Evolutionary conservation across 2,329 filamentous ascomycete species (phyloP).

Genomic region (Ceratocystis variospora): DNA sequence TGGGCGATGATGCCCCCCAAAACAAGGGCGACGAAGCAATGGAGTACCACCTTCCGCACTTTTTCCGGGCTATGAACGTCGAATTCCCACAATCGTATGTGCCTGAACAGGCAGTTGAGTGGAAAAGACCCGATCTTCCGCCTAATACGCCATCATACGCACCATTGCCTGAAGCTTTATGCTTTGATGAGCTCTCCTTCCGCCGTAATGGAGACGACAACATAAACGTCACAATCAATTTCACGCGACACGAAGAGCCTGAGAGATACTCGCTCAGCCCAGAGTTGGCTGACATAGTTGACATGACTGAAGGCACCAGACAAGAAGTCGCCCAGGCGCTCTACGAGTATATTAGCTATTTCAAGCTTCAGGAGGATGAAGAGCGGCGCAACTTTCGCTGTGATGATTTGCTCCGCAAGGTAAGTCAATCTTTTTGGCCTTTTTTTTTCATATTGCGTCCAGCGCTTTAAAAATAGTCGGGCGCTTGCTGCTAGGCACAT

Average conservation of each 20-base stretch:
- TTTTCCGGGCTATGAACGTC: conserved; percentile 67
- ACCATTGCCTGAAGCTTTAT: conserved; percentile 47
- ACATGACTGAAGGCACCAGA: conserved; percentile 74
- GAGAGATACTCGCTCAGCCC: conserved; percentile 73
- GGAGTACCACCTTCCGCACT: conserved; percentile 48
- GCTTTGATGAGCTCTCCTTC: conserved; percentile 86
- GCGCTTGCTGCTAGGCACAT: too few relatives aligned
- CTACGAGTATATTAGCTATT: conserved; percentile 86
- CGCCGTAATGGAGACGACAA: conserved; percentile 88
- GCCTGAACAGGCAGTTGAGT: conserved; percentile 54
- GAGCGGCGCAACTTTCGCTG: conserved; percentile 88
- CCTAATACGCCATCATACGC: conserved; percentile 36
- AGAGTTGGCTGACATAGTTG: conserved; percentile 68
- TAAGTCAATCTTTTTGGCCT: conserved; percentile 33
- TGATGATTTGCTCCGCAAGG: conserved; percentile 65
- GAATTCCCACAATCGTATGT: conserved; percentile 53
- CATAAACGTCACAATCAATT: conserved; percentile 75
- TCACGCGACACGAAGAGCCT: conserved; percentile 69
- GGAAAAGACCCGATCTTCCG: conserved; percentile 64
- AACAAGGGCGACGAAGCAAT: conserved; percentile 28
- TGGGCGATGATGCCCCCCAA: conserved; percentile 30
- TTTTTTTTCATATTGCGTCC: neutral
- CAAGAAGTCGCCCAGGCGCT: conserved; percentile 80
- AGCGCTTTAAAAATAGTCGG: too few relatives aligned
- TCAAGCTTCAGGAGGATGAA: conserved; percentile 81